Evolutionary conservation across 441 rosid species (phyloP).

Genomic region (Capsella rubella): DNA sequence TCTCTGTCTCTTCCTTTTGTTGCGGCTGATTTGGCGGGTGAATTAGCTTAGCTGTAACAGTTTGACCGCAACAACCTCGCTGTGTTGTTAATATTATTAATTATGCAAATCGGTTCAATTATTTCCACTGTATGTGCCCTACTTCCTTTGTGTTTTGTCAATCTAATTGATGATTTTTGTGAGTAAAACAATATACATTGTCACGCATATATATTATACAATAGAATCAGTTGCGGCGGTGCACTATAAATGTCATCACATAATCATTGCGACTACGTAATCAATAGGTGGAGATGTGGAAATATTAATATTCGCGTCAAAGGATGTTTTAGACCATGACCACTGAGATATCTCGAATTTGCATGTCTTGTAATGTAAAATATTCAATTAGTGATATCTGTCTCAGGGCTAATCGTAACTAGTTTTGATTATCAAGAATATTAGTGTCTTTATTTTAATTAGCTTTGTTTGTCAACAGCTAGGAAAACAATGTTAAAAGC

Average conservation of each 20-base stretch:
- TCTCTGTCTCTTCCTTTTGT: constrained; percentile 37
- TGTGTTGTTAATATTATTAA: not conserved
- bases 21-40: constrained; percentile 38
- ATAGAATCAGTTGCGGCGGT: constrained; percentile 33
- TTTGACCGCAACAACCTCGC: constrained; percentile 36
- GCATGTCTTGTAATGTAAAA: no score
- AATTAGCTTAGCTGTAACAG: constrained; percentile 43
- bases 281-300: constrained; percentile 24
- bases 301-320: constrained; percentile 21
- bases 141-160: constrained; percentile 4
- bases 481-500: no score
- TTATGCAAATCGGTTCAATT: constrained; percentile 27
- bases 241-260: constrained; percentile 34
- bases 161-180: not conserved
- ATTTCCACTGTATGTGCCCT: constrained; percentile 9
- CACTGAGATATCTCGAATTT: not conserved
- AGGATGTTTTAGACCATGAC: constrained; percentile 28
- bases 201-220: not conserved
- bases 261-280: constrained; percentile 29
- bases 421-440: not conserved
- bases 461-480: constrained; percentile 35
- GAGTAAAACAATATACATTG: not conserved
- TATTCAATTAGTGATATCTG: not conserved
- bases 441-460: not conserved
- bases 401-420: not conserved